Evolutionary conservation across 208 protist species (phyloP).

Genomic region (Leishmania mexicana): DNA sequence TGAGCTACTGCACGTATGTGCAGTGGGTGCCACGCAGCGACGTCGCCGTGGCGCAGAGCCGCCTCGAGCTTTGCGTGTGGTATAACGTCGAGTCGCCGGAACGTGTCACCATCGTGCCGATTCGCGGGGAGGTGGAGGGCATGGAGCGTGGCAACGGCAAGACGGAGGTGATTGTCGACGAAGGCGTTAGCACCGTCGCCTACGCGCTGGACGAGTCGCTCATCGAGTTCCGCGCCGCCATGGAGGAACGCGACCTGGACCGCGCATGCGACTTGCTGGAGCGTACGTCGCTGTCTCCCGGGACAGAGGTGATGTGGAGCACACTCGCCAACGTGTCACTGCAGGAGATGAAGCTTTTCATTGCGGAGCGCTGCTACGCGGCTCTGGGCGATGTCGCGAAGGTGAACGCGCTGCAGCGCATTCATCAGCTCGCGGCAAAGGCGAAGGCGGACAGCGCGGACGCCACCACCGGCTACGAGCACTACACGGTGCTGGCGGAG

Average conservation of each 20-base stretch:
- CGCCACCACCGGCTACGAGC: constrained; percentile 82
- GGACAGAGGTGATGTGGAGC: constrained; percentile 97
- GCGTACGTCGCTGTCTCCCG: constrained; percentile 73
- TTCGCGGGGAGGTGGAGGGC: constrained; percentile 97
- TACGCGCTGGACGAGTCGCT: constrained; percentile 97
- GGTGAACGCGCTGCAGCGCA: constrained; percentile 89
- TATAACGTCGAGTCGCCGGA: constrained; percentile 97
- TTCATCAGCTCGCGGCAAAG: constrained; percentile 83
- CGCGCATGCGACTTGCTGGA: constrained; percentile 93
- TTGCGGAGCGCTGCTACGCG: constrained; percentile 96
- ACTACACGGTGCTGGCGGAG: constrained; percentile 91
- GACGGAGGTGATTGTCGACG: constrained; percentile 97
- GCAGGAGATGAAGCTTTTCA: constrained; percentile 83
- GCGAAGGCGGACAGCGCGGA: constrained; percentile 61
- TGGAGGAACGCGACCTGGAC: constrained; percentile 94
- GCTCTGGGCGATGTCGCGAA: constrained; percentile 95
- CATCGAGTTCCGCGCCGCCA: constrained; percentile 96
- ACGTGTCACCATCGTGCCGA: constrained; percentile 93
- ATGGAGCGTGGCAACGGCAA: constrained; percentile 94
- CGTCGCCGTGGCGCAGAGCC: constrained; percentile 98
- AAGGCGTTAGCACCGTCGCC: constrained; percentile 93
- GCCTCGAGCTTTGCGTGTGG: constrained; percentile 97
- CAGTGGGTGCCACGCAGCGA: constrained; percentile 98
- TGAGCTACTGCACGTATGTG: constrained; percentile 97
- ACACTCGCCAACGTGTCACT: constrained; percentile 89